Conservation (phyloP, 192 early-diverging fungal species). For the Podila epigama region DNA sequence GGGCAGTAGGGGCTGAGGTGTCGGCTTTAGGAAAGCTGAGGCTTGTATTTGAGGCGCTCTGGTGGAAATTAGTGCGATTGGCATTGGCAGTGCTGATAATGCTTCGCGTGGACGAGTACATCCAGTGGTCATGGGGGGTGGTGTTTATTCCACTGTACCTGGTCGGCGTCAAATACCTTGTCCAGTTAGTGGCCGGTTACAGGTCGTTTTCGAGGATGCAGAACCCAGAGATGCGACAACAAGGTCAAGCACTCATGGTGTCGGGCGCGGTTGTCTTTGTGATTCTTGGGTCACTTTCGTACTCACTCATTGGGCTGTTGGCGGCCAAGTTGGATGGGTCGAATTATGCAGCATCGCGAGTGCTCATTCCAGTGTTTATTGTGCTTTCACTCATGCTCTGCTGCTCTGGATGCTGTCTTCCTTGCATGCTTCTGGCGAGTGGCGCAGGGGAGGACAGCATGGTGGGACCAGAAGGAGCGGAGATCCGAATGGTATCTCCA, state of each 20-base stretch:
- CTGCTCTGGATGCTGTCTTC: conserved; percentile 62
- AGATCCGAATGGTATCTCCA: conserved; percentile 1
- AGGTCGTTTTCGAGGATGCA: conserved; percentile 15
- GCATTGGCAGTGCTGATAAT: conserved; percentile 70
- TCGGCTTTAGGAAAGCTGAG: background rate
- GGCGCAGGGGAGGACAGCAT: conserved; percentile 35
- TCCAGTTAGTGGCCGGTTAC: conserved; percentile 48
- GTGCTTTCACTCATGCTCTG: conserved; percentile 59
- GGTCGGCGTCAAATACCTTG: conserved; percentile 57
- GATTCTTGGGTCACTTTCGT: conserved; percentile 43
- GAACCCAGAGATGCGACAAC: conserved; percentile 41
- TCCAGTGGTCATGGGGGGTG: conserved; percentile 62
- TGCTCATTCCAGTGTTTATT: conserved; percentile 72
- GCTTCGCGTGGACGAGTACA: conserved; percentile 58
- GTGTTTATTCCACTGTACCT: conserved; percentile 73
- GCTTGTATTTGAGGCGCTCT: conserved; percentile 57
- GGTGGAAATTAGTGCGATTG: conserved; percentile 69
- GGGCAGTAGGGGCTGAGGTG: conserved; percentile 1
- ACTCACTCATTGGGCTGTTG: conserved; percentile 33
- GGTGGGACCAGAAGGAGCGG: background rate
- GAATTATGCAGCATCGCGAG: conserved; percentile 50
- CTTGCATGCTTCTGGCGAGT: conserved; percentile 53
- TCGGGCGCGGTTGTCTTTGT: conserved; percentile 47
- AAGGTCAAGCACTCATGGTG: conserved; percentile 44
- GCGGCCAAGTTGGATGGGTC: conserved; percentile 38